Evolutionary conservation across 208 protist genomes (phyloP).

Genomic region (Leishmania guyanensis): DNA sequence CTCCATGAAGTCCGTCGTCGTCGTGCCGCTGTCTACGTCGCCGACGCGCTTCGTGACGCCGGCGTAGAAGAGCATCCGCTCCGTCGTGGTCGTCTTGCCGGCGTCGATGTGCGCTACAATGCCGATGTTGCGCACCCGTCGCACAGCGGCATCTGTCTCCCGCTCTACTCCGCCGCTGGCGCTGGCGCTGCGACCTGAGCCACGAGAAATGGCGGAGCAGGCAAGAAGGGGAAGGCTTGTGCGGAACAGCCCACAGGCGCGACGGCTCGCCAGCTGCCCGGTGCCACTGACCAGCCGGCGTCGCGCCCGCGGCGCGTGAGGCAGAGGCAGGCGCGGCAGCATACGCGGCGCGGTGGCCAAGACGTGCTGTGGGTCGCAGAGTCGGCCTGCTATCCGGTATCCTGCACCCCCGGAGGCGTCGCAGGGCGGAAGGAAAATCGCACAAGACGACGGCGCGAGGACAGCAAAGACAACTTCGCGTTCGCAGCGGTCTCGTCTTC

Average conservation of each 20-base stretch:
- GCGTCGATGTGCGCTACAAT: constrained; percentile 97
- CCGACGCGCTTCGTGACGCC: constrained; percentile 84
- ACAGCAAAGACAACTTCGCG: neutral
- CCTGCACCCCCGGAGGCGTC: neutral
- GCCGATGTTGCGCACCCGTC: constrained; percentile 92
- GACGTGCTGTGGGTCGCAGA: neutral
- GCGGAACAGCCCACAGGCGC: neutral
- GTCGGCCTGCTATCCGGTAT: neutral
- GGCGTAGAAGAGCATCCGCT: constrained; percentile 95
- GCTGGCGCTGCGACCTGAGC: too few species aligned
- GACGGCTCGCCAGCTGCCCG: neutral
- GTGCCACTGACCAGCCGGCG: neutral
- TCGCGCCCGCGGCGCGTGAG: neutral
- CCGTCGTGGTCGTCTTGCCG: constrained; percentile 96
- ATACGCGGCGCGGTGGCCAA: neutral
- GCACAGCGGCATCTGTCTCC: constrained; percentile 13
- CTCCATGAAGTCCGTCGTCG: constrained; percentile 97
- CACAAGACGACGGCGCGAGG: neutral
- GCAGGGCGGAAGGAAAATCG: neutral
- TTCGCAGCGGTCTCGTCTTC: neutral
- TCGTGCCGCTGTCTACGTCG: constrained; percentile 96
- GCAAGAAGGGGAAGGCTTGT: neutral
- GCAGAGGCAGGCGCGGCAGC: neutral
- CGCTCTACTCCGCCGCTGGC: neutral
- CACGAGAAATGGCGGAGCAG: neutral